Conservation (phyloP, 2,329 filamentous ascomycete species). For the Lecanoromycetidae sp. region DNA sequence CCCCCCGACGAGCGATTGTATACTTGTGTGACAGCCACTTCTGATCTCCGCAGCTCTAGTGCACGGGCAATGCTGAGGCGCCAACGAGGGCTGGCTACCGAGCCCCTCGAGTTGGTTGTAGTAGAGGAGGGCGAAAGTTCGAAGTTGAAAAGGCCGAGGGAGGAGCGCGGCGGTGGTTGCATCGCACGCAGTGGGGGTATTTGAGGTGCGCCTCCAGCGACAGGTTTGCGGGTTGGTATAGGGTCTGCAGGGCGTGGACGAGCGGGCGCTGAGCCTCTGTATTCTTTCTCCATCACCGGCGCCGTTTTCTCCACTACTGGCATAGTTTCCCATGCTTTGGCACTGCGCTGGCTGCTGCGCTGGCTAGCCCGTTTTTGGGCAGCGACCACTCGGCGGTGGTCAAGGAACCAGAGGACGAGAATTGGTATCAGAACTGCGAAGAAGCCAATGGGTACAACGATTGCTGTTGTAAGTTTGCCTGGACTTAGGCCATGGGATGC, state of each 20-base stretch:
- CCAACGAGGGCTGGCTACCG: background rate
- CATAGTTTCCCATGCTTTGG: conserved; percentile 5
- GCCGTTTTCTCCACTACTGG: too few relatives aligned
- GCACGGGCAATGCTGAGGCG: conserved; percentile 9
- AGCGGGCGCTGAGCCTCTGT: background rate
- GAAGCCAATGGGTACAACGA: conserved; percentile 16
- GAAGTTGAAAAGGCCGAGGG: conserved; percentile 16
- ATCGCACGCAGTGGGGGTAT: background rate
- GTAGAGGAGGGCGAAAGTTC: conserved; percentile 8
- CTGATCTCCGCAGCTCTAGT: conserved; percentile 10
- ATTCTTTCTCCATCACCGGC: too few relatives aligned
- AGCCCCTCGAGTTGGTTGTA: background rate
- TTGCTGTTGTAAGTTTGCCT: conserved; percentile 12
- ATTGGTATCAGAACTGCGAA: conserved; percentile 13
- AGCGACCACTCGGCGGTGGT: conserved; percentile 1
- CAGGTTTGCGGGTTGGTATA: background rate
- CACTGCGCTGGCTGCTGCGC: conserved; percentile 4
- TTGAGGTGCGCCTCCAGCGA: background rate
- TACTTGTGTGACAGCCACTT: conserved; percentile 6
- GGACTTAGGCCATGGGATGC: conserved; percentile 5
- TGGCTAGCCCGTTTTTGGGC: conserved; percentile 1
- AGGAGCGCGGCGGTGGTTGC: conserved; percentile 1
- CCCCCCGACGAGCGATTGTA: background rate
- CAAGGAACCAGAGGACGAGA: conserved; percentile 11
- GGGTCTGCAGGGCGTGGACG: background rate